Evolutionary conservation across 352 stramenopile genomes (phyloP).

Genomic region (Pythium aristosporum): DNA sequence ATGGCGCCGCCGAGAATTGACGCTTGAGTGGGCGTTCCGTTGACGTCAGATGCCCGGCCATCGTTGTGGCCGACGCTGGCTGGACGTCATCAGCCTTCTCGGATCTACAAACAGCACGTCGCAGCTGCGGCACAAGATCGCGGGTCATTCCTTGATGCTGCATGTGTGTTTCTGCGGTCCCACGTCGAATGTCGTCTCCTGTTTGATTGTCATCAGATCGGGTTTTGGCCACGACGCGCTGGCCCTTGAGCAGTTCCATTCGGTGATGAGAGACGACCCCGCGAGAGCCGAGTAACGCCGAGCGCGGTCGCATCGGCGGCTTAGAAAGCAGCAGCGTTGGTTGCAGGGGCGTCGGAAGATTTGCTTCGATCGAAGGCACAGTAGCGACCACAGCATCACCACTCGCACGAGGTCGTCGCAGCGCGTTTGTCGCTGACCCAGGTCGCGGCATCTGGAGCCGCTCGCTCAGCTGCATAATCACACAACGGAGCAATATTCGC

Average conservation of each 20-base stretch:
- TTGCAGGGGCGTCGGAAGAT: neutral
- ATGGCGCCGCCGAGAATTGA: slow-evolving; percentile 16
- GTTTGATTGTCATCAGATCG: slow-evolving; percentile 1
- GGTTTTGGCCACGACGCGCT: neutral
- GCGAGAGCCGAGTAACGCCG: slow-evolving; percentile 9
- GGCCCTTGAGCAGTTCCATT: slow-evolving; percentile 7
- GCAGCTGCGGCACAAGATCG: slow-evolving; percentile 6
- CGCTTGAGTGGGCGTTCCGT: neutral
- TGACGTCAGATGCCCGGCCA: too few species aligned
- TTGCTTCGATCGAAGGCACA: neutral
- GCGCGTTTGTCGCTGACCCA: slow-evolving; percentile 19
- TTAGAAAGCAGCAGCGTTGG: slow-evolving; percentile 22
- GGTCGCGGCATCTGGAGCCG: slow-evolving; percentile 47
- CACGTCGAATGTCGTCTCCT: neutral
- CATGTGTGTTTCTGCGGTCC: neutral
- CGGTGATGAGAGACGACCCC: slow-evolving; percentile 19
- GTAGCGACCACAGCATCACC: neutral
- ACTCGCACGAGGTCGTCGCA: neutral
- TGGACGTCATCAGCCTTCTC: neutral
- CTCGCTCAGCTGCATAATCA: slow-evolving; percentile 40
- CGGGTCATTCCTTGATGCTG: neutral
- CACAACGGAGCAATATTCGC: neutral
- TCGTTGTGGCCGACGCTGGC: neutral
- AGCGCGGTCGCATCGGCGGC: slow-evolving; percentile 24
- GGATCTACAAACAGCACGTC: neutral